Evolutionary conservation across 2,329 filamentous ascomycete species (phyloP).

Genomic region (Diaporthe ilicicola): DNA sequence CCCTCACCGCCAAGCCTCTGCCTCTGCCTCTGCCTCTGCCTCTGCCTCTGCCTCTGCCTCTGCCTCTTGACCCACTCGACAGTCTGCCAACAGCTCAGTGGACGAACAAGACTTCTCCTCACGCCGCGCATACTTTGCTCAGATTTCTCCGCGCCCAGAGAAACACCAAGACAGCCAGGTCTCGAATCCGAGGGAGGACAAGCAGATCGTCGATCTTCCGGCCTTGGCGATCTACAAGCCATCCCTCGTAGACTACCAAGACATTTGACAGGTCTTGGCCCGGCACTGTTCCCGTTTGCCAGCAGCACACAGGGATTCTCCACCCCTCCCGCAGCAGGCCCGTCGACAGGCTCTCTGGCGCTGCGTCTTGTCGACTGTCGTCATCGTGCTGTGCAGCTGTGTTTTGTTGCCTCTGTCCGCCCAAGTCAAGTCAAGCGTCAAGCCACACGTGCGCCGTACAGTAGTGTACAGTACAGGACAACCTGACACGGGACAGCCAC

Average conservation of each 20-base stretch:
- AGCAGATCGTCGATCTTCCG: constrained; percentile 12
- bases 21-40: too few relatives aligned
- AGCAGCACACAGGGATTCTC: constrained; percentile 14
- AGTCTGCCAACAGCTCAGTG: background rate
- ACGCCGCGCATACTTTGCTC: background rate
- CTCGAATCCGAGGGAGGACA: constrained; percentile 1
- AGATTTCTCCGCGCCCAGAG: background rate
- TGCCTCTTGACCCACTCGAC: background rate
- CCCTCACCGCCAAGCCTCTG: constrained; percentile 16
- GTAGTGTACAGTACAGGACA: constrained; percentile 1
- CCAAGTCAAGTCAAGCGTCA: constrained; percentile 21
- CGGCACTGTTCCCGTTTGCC: constrained; percentile 1
- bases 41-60: too few relatives aligned
- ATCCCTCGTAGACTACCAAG: constrained; percentile 10
- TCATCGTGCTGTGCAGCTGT: constrained; percentile 24
- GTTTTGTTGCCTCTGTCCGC: background rate
- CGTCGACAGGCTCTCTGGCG: constrained; percentile 1
- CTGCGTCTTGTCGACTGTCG: constrained; percentile 23
- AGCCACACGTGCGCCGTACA: constrained; percentile 8
- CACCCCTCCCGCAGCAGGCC: constrained; percentile 8
- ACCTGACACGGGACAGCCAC: background rate
- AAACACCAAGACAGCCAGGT: background rate
- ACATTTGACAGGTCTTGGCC: constrained; percentile 23
- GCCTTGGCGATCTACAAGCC: constrained; percentile 17
- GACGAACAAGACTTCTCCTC: background rate